Percentiles rank a stretch among this genome's conserved stretches.
Conservation (phyloP, 768 basidiomycete genomes). For the Mycena belliarum region DNA sequence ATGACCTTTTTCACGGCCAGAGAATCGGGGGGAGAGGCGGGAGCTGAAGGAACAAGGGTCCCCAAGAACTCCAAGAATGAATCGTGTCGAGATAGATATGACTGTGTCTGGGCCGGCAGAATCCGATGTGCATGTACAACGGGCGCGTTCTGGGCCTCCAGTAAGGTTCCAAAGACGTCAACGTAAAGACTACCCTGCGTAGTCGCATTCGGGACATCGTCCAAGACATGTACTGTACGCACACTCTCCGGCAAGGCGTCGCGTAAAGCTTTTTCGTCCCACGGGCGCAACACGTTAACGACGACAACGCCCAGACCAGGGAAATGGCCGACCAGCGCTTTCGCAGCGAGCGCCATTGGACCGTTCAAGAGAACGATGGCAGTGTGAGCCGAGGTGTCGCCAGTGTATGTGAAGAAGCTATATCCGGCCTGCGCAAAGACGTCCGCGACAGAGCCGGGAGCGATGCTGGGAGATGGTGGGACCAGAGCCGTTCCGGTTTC, state of each 20-base stretch:
- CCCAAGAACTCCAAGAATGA: constrained; percentile 46
- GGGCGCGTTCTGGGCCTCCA: constrained; percentile 38
- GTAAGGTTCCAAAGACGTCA: constrained; percentile 67
- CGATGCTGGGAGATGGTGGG: constrained; percentile 35
- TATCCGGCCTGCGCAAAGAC: constrained; percentile 63
- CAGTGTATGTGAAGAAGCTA: constrained; percentile 74
- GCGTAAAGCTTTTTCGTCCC: constrained; percentile 70
- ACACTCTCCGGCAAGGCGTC: constrained; percentile 59
- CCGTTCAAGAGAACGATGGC: constrained; percentile 77
- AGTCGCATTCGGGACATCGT: constrained; percentile 68
- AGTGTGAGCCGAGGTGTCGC: constrained; percentile 61
- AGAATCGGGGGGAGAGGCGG: constrained; percentile 47
- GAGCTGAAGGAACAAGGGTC: constrained; percentile 31
- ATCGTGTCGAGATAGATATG: constrained; percentile 46
- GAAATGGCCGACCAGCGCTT: constrained; percentile 45
- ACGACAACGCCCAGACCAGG: constrained; percentile 64
- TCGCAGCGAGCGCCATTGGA: constrained; percentile 66
- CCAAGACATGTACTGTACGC: constrained; percentile 67
- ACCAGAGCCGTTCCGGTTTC: constrained; percentile 64
- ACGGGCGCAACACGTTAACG: constrained; percentile 82
- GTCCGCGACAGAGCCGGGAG: constrained; percentile 40
- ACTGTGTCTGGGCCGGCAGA: constrained; percentile 55
- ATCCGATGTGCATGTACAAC: constrained; percentile 58
- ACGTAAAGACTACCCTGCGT: constrained; percentile 67
- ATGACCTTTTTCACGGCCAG: constrained; percentile 60